Base-by-base conservation (phyloP, 441 rosid genomes). In the Populus hybrid region DNA sequence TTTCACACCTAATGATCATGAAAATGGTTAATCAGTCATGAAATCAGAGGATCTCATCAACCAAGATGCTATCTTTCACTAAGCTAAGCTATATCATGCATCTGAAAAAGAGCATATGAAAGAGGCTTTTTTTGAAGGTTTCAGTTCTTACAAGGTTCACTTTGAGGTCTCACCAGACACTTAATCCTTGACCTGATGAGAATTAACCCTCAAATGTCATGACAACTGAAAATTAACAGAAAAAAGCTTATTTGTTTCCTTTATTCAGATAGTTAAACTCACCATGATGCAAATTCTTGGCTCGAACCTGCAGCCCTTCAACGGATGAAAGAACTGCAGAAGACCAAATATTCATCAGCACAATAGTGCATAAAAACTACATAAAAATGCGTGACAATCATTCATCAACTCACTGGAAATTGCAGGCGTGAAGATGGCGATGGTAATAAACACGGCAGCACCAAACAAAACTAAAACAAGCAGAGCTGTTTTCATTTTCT, bases 361-460 rank as follows among this genome's bases (percentile, higher is more conserved):
- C 6, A 67, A 18, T 10, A 18, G 18, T 64, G 38, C 14, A 74
- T 72, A 66, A 73, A 7, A 31, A 42, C 38, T 24, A 66, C 21
- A 67, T 73, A 53, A 50, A 56, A 16, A 64, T 36, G 68, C 14
- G 45, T 7, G 59, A 38, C 50, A 42, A 74, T 11, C 42, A 63
- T 21, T 40, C 29, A 38, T 12, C 21, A 53, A 78, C 80, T 81
- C 77, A 94, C 99, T 88, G 76, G 98, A 89, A 72, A 95, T 89
- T 56, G 99, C 97, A 3, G 98, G 98, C 33, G 95, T 90, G 71
- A 95, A 88, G 74, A 93, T 89, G 53, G 97, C 92, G 21, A 89
- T 78, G 71, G 86, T 82, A 36, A 90, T 84, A 36, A 84, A 84
- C 85, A 92, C 83, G 76, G 89, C 82, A 86, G 95, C 88, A 56